Conservation (phyloP, 2,329 filamentous ascomycete species). For the Neopestalotiopsis rosae region DNA sequence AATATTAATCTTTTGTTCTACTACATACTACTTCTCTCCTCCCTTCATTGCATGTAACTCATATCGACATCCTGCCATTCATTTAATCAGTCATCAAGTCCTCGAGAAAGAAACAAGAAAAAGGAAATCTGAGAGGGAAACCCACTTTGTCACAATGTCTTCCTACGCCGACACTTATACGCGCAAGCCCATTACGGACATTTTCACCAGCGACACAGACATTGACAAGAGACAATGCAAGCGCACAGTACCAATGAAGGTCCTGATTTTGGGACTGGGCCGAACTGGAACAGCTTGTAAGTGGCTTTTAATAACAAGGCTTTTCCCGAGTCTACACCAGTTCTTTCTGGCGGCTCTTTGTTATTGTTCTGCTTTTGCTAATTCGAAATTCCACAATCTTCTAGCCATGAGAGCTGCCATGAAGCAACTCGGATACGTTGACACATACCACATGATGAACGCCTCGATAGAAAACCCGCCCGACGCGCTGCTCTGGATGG, state of each 20-base stretch:
- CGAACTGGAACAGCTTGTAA: constrained; percentile 74
- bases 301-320: constrained; percentile 24
- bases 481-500: constrained; percentile 73
- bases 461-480: constrained; percentile 68
- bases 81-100: background rate
- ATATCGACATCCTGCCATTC: background rate
- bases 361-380: background rate
- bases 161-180: constrained; percentile 36
- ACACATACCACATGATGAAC: constrained; percentile 77
- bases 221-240: constrained; percentile 70
- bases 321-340: no score
- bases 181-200: constrained; percentile 56
- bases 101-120: background rate
- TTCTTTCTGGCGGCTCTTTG: no score
- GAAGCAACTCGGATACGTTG: constrained; percentile 68
- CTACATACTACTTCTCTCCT: background rate
- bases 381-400: background rate
- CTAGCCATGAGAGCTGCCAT: constrained; percentile 69
- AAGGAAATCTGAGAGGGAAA: background rate
- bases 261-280: constrained; percentile 72
- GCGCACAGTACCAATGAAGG: constrained; percentile 73
- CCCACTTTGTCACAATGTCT: background rate
- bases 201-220: constrained; percentile 70
- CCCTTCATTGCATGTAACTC: background rate
- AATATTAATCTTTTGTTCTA: background rate